phyloP scores from a whole-genome alignment of 192 early-diverging fungal species.

The Coemansia sp. region DNA sequence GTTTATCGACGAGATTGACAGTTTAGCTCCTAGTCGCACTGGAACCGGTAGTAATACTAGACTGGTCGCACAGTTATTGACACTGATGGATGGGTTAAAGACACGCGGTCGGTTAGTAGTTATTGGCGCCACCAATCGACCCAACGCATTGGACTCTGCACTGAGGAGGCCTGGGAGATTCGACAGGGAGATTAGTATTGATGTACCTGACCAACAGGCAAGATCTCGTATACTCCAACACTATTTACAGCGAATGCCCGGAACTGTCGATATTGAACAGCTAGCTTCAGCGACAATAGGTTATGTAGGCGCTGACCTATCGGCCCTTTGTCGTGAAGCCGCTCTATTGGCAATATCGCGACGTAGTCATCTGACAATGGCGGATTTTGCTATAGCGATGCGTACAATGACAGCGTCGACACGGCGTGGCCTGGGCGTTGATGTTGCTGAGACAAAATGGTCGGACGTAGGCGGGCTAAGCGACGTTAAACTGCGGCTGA shows the following conservation, averaged over 20 bases:
- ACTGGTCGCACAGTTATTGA: slow-evolving; percentile 95
- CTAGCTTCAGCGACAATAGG: slow-evolving; percentile 48
- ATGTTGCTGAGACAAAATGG: slow-evolving; percentile 70
- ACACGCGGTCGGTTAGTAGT: slow-evolving; percentile 95
- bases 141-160: slow-evolving; percentile 96
- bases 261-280: slow-evolving; percentile 60
- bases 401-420: slow-evolving; percentile 69
- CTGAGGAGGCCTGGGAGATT: slow-evolving; percentile 92
- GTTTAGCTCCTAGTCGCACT: slow-evolving; percentile 34
- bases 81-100: slow-evolving; percentile 99
- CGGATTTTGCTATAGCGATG: slow-evolving; percentile 70
- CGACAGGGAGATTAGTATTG: slow-evolving; percentile 98
- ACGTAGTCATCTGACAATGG: slow-evolving; percentile 45
- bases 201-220: slow-evolving; percentile 31
- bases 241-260: background rate
- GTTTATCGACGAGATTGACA: slow-evolving; percentile 96
- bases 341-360: slow-evolving; percentile 46
- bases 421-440: slow-evolving; percentile 67
- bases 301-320: slow-evolving; percentile 93
- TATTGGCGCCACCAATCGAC: slow-evolving; percentile 98
- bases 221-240: background rate
- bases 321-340: slow-evolving; percentile 82
- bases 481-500: slow-evolving; percentile 75
- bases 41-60: slow-evolving; percentile 77
- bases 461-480: slow-evolving; percentile 87